These are phyloP conservation scores for Aspergillus glaucus DNA, from an alignment of 2,329 filamentous ascomycete species.

Conservation along the genomic window DNA sequence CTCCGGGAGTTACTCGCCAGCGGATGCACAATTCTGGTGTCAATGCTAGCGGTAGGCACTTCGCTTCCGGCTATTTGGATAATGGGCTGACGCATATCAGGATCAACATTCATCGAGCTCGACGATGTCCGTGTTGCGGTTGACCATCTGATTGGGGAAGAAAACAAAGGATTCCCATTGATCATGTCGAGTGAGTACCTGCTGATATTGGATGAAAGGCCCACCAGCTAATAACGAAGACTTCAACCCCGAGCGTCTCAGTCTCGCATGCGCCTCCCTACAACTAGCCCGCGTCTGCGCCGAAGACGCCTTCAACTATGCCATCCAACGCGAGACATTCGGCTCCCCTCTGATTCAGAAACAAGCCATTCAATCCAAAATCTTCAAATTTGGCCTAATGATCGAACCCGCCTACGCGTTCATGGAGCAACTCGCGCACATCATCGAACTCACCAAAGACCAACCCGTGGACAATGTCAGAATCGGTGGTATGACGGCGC, in stretches of 20 bases:
- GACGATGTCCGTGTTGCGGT: slow-evolving; percentile 66
- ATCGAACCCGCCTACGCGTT: slow-evolving; percentile 59
- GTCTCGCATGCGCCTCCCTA: slow-evolving; percentile 58
- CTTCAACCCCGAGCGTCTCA: slow-evolving; percentile 70
- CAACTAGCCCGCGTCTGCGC: slow-evolving; percentile 57
- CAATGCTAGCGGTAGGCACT: slow-evolving; percentile 52
- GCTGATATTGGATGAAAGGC: not conserved
- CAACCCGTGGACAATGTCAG: slow-evolving; percentile 34
- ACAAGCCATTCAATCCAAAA: slow-evolving; percentile 55
- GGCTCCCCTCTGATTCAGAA: slow-evolving; percentile 53
- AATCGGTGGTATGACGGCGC: slow-evolving; percentile 47
- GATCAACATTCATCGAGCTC: slow-evolving; percentile 59
- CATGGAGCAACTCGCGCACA: slow-evolving; percentile 56
- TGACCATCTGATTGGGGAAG: slow-evolving; percentile 61
- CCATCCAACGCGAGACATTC: slow-evolving; percentile 59
- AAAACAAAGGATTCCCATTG: slow-evolving; percentile 65
- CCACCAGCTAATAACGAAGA: slow-evolving; percentile 28
- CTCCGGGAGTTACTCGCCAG: slow-evolving; percentile 49
- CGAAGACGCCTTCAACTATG: slow-evolving; percentile 56
- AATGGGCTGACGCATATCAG: slow-evolving; percentile 12
- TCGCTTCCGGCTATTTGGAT: not conserved
- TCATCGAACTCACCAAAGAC: slow-evolving; percentile 42
- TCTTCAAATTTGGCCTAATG: slow-evolving; percentile 53
- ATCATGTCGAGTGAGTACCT: slow-evolving; percentile 56
- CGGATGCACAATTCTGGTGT: slow-evolving; percentile 59